These are phyloP conservation scores for Microbotryomycetes sp. DNA, from an alignment of 1,284 basidiomycete genomes.

Conservation along the genomic window DNA sequence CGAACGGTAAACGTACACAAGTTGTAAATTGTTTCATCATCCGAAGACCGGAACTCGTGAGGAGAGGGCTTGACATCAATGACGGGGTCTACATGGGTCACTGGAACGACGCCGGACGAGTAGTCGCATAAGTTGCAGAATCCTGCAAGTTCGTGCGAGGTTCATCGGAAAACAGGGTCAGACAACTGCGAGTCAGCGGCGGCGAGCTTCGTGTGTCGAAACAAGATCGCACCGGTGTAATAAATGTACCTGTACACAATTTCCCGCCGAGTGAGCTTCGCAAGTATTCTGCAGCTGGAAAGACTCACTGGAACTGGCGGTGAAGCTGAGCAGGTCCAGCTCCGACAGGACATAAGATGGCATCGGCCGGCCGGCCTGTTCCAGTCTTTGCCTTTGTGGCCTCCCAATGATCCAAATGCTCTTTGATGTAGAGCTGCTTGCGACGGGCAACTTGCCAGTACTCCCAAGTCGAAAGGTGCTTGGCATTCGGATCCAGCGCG, in stretches of 20 bases:
- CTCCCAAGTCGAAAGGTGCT: constrained; percentile 45
- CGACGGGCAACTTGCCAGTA: constrained; percentile 48
- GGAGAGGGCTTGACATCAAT: constrained; percentile 12
- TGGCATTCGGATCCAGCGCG: neutral
- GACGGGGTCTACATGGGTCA: constrained; percentile 25
- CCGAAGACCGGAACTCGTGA: constrained; percentile 46
- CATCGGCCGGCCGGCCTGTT: constrained; percentile 54
- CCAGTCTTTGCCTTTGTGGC: constrained; percentile 45
- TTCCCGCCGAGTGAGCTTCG: no score
- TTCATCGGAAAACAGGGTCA: no score
- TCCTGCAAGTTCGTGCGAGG: no score
- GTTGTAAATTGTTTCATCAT: constrained; percentile 51
- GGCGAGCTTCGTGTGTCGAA: neutral
- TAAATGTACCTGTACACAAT: neutral
- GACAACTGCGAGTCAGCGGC: neutral
- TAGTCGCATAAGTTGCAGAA: constrained; percentile 46
- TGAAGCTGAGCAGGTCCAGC: neutral
- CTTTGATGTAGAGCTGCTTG: constrained; percentile 45
- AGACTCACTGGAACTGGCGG: neutral
- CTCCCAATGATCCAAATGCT: constrained; percentile 54
- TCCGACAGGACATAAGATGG: constrained; percentile 47
- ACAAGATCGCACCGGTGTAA: neutral
- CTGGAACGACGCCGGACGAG: constrained; percentile 51
- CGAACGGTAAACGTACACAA: constrained; percentile 47
- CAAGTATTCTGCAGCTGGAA: neutral